These are phyloP conservation scores for Hypholoma fasciculare DNA, from an alignment of 768 basidiomycete genomes.

Conservation along the genomic window DNA sequence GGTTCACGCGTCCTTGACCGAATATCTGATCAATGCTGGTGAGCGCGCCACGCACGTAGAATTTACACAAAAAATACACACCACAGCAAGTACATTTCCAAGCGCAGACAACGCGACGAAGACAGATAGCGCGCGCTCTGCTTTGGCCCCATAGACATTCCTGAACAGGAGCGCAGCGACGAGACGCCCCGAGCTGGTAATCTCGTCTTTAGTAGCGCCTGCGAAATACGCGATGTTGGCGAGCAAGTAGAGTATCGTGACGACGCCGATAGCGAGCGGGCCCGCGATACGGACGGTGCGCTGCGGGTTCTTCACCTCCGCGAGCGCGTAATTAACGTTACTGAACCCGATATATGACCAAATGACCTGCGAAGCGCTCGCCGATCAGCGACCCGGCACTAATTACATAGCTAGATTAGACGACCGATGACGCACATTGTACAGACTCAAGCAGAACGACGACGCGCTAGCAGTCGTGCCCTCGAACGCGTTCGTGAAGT, in stretches of 20 bases:
- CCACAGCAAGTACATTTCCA: conserved; percentile 58
- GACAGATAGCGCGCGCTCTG: conserved; percentile 41
- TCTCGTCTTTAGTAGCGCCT: conserved; percentile 64
- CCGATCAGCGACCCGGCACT: neutral
- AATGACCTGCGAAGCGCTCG: conserved; percentile 36
- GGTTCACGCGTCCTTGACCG: conserved; percentile 47
- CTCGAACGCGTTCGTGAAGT: conserved; percentile 35
- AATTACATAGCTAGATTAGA: neutral
- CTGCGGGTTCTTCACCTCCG: conserved; percentile 61
- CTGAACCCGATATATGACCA: conserved; percentile 60
- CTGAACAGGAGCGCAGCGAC: conserved; percentile 68
- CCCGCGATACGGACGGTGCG: conserved; percentile 67
- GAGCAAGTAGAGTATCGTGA: conserved; percentile 56
- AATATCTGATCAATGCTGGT: conserved; percentile 24
- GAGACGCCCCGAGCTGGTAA: conserved; percentile 54
- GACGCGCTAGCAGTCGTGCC: conserved; percentile 45
- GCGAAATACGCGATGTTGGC: conserved; percentile 70
- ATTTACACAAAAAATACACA: conserved; percentile 13
- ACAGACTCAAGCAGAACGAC: conserved; percentile 52
- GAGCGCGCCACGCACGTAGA: too few relatives aligned
- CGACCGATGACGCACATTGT: conserved; percentile 35
- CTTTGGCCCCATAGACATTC: conserved; percentile 57
- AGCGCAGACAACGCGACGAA: conserved; percentile 56
- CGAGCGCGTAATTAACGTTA: conserved; percentile 68
- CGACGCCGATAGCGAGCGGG: conserved; percentile 55